Evolutionary conservation across 805 yeast species (phyloP), one percentile per base, ranked within the genome.

Genomic region (Candida xiaguanensis): DNA sequence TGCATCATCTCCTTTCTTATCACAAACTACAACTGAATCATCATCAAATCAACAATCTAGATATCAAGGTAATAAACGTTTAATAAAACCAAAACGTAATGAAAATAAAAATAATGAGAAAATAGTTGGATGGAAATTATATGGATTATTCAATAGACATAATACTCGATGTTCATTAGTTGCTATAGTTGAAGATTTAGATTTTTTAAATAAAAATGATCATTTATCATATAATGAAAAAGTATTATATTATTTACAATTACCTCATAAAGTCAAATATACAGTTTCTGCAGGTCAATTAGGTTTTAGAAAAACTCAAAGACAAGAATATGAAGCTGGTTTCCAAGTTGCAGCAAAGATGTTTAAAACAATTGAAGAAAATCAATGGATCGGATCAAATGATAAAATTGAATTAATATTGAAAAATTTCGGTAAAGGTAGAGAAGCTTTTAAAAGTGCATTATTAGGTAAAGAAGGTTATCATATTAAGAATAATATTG

Each of bases 271-370:
- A 46, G 80, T 83, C 20, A 73, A 77, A 47, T 57, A 82, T 32
- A 77, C 82, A 16, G 65, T 86, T 36, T 76, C 87, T 6, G 83
- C 96, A 0, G 99, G 99, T 37, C 78, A 77, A 56, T 69, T 88
- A 37, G 99, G 98, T 3, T 91, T 89, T 70, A 77, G 88, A 54
- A 88, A 89, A 54, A 78, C 93, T 13, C 88, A 88, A 41, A 80
- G 96, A 63, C 87, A 95, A 35, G 95, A 88, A 60, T 87, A 86
- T 55, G 99, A 91, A 63, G 96, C 96, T 1, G 84, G 84, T 11
- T 90, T 83, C 70, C 96, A 89, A 59, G 82, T 91, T 8, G 69
- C 89, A 12, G 69, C 89, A 3, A 77, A 76, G 46, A 71, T 86
- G 64, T 88, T 91, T 62, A 74, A 80, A 45, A 59, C 72, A 47